These are phyloP conservation scores for Thymus quinquecostatus DNA, from an alignment of 257 asterid species.

Conservation along the genomic window DNA sequence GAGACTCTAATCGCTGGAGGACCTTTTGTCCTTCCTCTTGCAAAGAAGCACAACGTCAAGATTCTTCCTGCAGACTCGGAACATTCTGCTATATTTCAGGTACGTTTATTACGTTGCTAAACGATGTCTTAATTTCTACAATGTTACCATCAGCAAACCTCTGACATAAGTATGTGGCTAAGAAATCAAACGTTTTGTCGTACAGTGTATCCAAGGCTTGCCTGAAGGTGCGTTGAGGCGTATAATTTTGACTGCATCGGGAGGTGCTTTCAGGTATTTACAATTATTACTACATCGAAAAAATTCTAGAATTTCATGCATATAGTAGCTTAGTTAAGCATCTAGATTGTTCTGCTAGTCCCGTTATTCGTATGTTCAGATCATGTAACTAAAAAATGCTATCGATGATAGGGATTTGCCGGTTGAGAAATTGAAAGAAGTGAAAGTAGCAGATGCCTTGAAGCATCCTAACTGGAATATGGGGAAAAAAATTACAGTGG, in stretches of 20 bases:
- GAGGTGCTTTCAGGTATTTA: constrained; percentile 89
- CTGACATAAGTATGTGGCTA: constrained; percentile 15
- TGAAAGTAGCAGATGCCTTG: constrained; percentile 97
- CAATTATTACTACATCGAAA: not conserved
- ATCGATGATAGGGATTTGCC: constrained; percentile 76
- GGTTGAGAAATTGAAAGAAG: constrained; percentile 88
- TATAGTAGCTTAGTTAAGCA: constrained; percentile 8
- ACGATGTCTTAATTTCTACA: not conserved
- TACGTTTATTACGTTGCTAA: constrained; percentile 25
- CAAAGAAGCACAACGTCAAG: constrained; percentile 91
- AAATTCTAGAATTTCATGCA: not conserved
- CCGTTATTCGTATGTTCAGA: not conserved
- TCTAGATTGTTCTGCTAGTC: not conserved
- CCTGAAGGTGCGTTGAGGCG: constrained; percentile 97
- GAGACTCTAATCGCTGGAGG: constrained; percentile 99
- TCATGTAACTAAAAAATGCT: constrained; percentile 16
- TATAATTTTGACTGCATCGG: constrained; percentile 94
- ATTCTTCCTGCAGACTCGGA: constrained; percentile 99
- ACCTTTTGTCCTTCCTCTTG: constrained; percentile 97
- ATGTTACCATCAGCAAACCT: not conserved
- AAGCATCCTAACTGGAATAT: constrained; percentile 99
- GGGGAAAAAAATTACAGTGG: constrained; percentile 98
- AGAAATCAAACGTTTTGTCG: constrained; percentile 27
- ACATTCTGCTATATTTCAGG: constrained; percentile 99
- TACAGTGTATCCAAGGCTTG: constrained; percentile 98